These are phyloP conservation scores for Multifurca ochricompacta DNA, from an alignment of 768 basidiomycete genomes.

Conservation along the genomic window DNA sequence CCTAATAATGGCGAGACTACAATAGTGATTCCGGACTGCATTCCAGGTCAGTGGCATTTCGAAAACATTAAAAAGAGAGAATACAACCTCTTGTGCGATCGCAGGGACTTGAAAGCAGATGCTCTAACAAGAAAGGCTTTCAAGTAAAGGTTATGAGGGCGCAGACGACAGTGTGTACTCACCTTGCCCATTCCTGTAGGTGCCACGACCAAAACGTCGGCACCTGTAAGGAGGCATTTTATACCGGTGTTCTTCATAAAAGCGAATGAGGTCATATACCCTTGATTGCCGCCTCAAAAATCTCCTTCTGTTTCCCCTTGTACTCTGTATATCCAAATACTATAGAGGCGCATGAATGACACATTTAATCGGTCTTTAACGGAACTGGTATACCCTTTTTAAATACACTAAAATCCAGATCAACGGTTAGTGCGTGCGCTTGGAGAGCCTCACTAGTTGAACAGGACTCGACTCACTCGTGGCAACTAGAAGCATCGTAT, in stretches of 20 bases:
- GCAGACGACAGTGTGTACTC: background rate
- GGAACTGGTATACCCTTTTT: background rate
- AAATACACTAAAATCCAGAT: background rate
- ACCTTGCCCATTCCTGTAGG: conserved; percentile 91
- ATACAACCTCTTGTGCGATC: conserved; percentile 46
- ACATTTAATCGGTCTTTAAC: too few species aligned
- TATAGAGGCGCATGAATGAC: conserved; percentile 24
- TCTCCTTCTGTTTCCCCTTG: conserved; percentile 72
- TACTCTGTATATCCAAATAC: conserved; percentile 64
- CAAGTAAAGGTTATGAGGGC: background rate
- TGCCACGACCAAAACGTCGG: conserved; percentile 71
- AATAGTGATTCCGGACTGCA: conserved; percentile 54
- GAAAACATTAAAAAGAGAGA: background rate
- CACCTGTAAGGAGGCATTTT: conserved; percentile 34
- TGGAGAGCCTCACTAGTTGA: background rate
- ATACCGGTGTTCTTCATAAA: too few species aligned
- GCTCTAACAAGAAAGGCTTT: conserved; percentile 39
- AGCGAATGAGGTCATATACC: conserved; percentile 41
- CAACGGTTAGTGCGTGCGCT: background rate
- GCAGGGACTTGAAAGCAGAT: conserved; percentile 84
- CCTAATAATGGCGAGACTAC: conserved; percentile 74
- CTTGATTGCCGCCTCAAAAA: conserved; percentile 59
- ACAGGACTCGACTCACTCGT: conserved; percentile 1
- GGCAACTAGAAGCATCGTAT: conserved; percentile 3
- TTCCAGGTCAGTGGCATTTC: background rate